A percentile compares a stretch with the other conserved stretches of the same genome.
These are phyloP conservation scores for Daedalea quercina DNA, from an alignment of 768 basidiomycete genomes.

Conservation along the genomic window DNA sequence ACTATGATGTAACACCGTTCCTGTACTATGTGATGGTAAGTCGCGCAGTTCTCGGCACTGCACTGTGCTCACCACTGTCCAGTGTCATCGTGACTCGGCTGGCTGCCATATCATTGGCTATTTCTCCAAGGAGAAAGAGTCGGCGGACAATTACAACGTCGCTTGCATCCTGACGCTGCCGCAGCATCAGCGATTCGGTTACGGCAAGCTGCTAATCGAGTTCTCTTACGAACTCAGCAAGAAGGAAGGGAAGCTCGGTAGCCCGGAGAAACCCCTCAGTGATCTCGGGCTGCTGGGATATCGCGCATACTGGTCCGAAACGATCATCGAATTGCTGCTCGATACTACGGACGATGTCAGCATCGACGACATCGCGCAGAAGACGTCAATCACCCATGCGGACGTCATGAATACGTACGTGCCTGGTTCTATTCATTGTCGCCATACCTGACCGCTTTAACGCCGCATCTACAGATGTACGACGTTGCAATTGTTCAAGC, in stretches of 20 bases:
- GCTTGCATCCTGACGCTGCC: constrained; percentile 98
- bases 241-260: constrained; percentile 91
- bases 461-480: constrained; percentile 60
- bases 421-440: background rate
- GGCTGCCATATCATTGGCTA: constrained; percentile 97
- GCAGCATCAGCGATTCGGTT: constrained; percentile 94
- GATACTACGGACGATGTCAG: constrained; percentile 67
- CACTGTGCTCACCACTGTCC: constrained; percentile 8
- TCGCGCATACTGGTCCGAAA: constrained; percentile 96
- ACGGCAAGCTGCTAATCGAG: constrained; percentile 92
- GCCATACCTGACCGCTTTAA: background rate
- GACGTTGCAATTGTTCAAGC: constrained; percentile 90
- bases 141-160: constrained; percentile 95
- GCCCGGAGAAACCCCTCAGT: constrained; percentile 94
- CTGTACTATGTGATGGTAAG: constrained; percentile 98
- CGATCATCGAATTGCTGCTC: constrained; percentile 85
- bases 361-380: constrained; percentile 96
- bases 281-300: constrained; percentile 92
- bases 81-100: constrained; percentile 79
- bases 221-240: constrained; percentile 98
- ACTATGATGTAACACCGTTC: constrained; percentile 99
- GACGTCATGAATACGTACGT: constrained; percentile 99
- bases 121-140: constrained; percentile 99
- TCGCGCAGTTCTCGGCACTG: constrained; percentile 1
- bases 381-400: constrained; percentile 88